phyloP scores from a whole-genome alignment of 768 basidiomycete species.

The Boletus huronensis region DNA sequence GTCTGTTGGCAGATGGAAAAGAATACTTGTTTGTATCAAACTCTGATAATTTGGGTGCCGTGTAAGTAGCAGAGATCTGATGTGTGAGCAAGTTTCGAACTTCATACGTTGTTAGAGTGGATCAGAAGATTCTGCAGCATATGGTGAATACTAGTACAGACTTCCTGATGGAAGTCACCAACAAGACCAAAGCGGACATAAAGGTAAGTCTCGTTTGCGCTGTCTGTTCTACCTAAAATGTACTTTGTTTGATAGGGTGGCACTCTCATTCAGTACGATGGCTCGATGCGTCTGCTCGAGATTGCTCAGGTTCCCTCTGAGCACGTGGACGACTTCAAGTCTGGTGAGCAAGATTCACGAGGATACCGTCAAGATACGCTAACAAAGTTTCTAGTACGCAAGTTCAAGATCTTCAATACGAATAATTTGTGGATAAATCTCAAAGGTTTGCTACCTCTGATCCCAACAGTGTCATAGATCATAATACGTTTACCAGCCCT shows the following conservation, averaged over 20 bases:
- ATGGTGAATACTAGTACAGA: conserved; percentile 81
- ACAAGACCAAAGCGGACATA: conserved; percentile 91
- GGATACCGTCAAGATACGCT: not conserved
- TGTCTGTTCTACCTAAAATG: not conserved
- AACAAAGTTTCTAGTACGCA: conserved; percentile 49
- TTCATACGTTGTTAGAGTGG: conserved; percentile 48
- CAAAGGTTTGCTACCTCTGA: conserved; percentile 46
- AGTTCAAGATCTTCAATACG: conserved; percentile 94
- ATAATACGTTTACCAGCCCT: conserved; percentile 49
- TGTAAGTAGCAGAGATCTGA: conserved; percentile 44
- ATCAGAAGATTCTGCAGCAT: conserved; percentile 79
- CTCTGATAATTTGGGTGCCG: conserved; percentile 94
- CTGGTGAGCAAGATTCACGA: conserved; percentile 34
- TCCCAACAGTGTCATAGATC: not conserved
- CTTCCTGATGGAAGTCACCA: conserved; percentile 94
- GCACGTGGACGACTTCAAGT: conserved; percentile 12
- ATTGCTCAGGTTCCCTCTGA: conserved; percentile 7
- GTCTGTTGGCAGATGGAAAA: conserved; percentile 86
- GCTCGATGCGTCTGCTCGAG: conserved; percentile 8
- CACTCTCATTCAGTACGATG: conserved; percentile 85
- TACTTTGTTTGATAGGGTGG: conserved; percentile 50
- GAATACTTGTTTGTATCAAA: conserved; percentile 98
- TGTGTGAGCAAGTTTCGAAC: conserved; percentile 5
- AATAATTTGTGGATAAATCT: conserved; percentile 82
- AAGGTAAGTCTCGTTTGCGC: conserved; percentile 31